phyloP scores from a whole-genome alignment of 345 rosid species.

The Raphanus raphanistrum region DNA sequence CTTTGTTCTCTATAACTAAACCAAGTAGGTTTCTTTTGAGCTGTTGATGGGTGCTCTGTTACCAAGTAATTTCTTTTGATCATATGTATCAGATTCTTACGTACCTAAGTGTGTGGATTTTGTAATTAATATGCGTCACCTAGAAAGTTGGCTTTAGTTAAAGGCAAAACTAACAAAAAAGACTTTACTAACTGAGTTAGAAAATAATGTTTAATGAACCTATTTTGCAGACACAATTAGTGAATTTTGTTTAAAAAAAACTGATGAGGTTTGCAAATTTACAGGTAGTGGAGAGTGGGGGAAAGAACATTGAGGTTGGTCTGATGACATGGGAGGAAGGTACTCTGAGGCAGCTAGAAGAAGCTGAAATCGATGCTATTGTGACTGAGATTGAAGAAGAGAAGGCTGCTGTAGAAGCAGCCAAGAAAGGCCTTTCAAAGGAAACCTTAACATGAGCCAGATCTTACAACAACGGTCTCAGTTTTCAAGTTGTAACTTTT shows the following conservation, averaged over 20 bases:
- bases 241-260: neutral
- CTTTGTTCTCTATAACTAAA: neutral
- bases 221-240: neutral
- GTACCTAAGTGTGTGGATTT: no score
- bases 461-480: neutral
- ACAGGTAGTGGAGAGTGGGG: conserved; percentile 96
- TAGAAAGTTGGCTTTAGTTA: no score
- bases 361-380: conserved; percentile 82
- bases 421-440: conserved; percentile 81
- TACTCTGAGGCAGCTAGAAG: conserved; percentile 79
- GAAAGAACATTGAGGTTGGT: conserved; percentile 96
- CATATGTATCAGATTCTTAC: no score
- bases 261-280: conserved; percentile 7
- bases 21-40: neutral
- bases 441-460: conserved; percentile 38
- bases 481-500: neutral
- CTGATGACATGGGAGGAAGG: conserved; percentile 75
- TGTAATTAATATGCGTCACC: no score
- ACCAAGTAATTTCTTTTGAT: no score
- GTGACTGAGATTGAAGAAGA: conserved; percentile 93
- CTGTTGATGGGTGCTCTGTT: no score
- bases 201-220: conserved; percentile 16
- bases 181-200: neutral
- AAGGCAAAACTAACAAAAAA: no score
- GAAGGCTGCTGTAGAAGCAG: conserved; percentile 97